These are phyloP conservation scores for Truncatella angustata DNA, from an alignment of 2,329 filamentous ascomycete genomes.

Conservation along the genomic window DNA sequence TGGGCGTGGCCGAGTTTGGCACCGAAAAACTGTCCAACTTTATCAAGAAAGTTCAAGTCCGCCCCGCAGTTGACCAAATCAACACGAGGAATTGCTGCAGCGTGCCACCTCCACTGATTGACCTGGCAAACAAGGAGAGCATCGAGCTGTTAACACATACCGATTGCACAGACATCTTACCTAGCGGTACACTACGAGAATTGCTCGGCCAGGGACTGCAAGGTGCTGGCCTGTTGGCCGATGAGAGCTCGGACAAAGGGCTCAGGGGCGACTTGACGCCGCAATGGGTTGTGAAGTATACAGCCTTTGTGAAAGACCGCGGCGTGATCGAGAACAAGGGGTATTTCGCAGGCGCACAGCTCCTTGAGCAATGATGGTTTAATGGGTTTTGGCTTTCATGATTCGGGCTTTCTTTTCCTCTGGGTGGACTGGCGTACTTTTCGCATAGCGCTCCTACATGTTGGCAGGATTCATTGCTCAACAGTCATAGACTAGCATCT, in stretches of 20 bases:
- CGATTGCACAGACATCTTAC: constrained; percentile 89
- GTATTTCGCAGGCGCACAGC: constrained; percentile 85
- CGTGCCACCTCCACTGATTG: constrained; percentile 81
- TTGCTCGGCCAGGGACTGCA: constrained; percentile 70
- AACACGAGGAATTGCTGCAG: constrained; percentile 95
- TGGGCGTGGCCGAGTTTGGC: constrained; percentile 91
- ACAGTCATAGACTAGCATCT: constrained; percentile 5
- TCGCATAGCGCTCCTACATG: background rate
- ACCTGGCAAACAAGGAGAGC: constrained; percentile 76
- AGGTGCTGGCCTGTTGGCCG: constrained; percentile 75
- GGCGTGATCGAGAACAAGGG: constrained; percentile 98
- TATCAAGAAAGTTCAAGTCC: constrained; percentile 66
- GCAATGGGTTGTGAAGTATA: constrained; percentile 97
- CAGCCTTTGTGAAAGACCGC: constrained; percentile 87
- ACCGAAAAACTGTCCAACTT: constrained; percentile 79
- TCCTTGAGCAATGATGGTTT: constrained; percentile 40
- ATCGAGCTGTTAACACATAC: constrained; percentile 92
- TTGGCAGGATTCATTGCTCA: background rate
- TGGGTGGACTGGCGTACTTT: background rate
- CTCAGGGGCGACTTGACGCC: constrained; percentile 77
- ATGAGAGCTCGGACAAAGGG: constrained; percentile 51
- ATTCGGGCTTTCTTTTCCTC: background rate
- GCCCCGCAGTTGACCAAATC: constrained; percentile 89
- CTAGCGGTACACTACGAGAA: constrained; percentile 79
- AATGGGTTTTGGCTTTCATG: background rate